Base-by-base conservation (phyloP, 1,284 basidiomycete species). In the Volvariella surrecta region DNA sequence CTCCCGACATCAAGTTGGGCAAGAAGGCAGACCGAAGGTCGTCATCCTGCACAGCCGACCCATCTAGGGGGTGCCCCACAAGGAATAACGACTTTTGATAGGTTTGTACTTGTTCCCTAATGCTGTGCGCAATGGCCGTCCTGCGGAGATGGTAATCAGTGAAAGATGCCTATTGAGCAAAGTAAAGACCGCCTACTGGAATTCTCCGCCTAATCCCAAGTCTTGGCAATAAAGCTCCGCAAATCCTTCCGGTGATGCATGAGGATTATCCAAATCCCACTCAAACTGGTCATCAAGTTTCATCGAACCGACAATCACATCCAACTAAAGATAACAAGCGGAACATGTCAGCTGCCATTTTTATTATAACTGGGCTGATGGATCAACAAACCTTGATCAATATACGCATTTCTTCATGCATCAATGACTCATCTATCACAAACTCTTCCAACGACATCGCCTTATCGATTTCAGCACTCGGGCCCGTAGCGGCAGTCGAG, bases 261-360 rank as follows among this genome's bases (percentile, higher is more conserved):
- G 69, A 28, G 75, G 70, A 51, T 85, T 86, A 55, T 85, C 83
- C 37, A 98, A 67, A 62, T 99, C 95, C 96, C 96, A 99, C 60
- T 99, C 96, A 58, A 99, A 96, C 57, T 94, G 89, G 64, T 99
- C 96, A 43, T 93, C 85, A 20, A 99, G 75, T 60, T 96, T 94
- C 67, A 94, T 82, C 15, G 84, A 82, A 22, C 93, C 94, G 43
- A 94, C 87, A 42, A 93, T 91, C 61, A 99, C 92, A 63, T 99
- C 96, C 49, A 99, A 75, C 89, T 94, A 52, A 38, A 39, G 43
- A 39, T 31, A 47, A 31, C 30, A 39, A 30, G n/a, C n/a, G 19
- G 32, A 13, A 17, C 37, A 13, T 30, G 37, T 32, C 40, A 28
- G 11, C 16, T 16, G n/a, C 21, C 20, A 30, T 17, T 20, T 32